phyloP scores from a whole-genome alignment of 768 basidiomycete species.

The Boletus rubescentipes region DNA sequence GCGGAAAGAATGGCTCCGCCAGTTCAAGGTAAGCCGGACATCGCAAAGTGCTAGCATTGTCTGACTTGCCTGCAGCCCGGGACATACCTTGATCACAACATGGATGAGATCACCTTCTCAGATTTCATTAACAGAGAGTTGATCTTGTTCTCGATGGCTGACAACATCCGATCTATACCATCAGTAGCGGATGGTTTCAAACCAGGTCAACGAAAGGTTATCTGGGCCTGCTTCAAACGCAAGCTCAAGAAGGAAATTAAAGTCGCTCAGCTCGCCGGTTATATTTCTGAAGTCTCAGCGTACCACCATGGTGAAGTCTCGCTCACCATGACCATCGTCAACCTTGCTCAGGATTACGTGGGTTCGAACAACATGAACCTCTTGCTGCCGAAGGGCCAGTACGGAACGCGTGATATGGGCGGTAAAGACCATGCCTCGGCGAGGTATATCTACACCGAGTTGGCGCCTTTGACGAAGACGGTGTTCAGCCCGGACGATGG shows the following conservation, averaged over 20 bases:
- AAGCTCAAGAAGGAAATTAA: constrained; percentile 93
- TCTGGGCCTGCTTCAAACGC: constrained; percentile 95
- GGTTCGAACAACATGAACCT: constrained; percentile 96
- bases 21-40: constrained; percentile 65
- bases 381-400: constrained; percentile 87
- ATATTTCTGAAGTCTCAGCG: constrained; percentile 88
- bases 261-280: constrained; percentile 95
- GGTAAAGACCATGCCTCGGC: constrained; percentile 97
- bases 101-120: constrained; percentile 80
- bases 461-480: constrained; percentile 68
- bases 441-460: constrained; percentile 91
- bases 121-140: constrained; percentile 99
- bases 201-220: constrained; percentile 95
- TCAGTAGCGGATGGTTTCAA: constrained; percentile 93
- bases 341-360: constrained; percentile 90
- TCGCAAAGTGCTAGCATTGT: neutral
- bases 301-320: constrained; percentile 97
- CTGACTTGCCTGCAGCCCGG: constrained; percentile 63
- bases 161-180: constrained; percentile 97
- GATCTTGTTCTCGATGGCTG: constrained; percentile 99
- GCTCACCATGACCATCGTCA: constrained; percentile 87
- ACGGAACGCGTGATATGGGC: constrained; percentile 89
- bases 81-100: constrained; percentile 87
- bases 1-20: constrained; percentile 95
- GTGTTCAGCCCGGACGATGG: constrained; percentile 87